Conservation (phyloP, 1,284 basidiomycete species). For the Naganishia sp. region DNA sequence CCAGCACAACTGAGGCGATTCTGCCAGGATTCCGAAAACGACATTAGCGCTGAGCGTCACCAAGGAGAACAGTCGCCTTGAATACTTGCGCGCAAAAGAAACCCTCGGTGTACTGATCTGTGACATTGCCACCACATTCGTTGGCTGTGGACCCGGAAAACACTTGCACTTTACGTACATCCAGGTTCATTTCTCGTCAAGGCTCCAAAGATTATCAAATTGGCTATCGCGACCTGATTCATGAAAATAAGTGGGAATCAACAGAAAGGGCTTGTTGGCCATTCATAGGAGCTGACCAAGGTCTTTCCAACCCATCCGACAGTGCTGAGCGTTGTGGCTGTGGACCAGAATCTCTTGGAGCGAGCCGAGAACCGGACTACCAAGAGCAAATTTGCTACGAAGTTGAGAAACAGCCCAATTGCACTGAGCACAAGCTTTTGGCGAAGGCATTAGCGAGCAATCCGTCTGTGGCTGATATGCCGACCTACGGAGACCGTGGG, state of each 20-base stretch:
- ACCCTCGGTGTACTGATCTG: slow-evolving; percentile 37
- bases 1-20: slow-evolving; percentile 51
- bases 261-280: too few species aligned
- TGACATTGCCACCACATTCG: not conserved
- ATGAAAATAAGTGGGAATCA: not conserved
- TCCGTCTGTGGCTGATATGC: not conserved
- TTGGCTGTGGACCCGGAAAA: slow-evolving; percentile 14
- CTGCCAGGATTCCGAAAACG: slow-evolving; percentile 29
- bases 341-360: slow-evolving; percentile 42
- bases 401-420: slow-evolving; percentile 53
- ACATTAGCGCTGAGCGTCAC: not conserved
- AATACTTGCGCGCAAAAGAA: slow-evolving; percentile 54
- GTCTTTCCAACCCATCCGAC: slow-evolving; percentile 55
- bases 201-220: slow-evolving; percentile 52
- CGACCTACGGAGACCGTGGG: slow-evolving; percentile 24
- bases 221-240: slow-evolving; percentile 48
- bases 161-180: slow-evolving; percentile 37
- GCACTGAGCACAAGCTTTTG: slow-evolving; percentile 51
- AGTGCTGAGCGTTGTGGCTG: slow-evolving; percentile 41
- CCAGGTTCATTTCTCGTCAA: slow-evolving; percentile 43
- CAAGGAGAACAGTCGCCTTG: not conserved
- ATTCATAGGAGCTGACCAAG: slow-evolving; percentile 27
- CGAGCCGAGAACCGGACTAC: slow-evolving; percentile 54
- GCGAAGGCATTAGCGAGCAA: slow-evolving; percentile 24
- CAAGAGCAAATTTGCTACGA: slow-evolving; percentile 55